A percentile compares a stretch with the other conserved stretches of the same genome.
Conservation (phyloP, 495 filamentous ascomycete species). For the Lophium mytilinum region DNA sequence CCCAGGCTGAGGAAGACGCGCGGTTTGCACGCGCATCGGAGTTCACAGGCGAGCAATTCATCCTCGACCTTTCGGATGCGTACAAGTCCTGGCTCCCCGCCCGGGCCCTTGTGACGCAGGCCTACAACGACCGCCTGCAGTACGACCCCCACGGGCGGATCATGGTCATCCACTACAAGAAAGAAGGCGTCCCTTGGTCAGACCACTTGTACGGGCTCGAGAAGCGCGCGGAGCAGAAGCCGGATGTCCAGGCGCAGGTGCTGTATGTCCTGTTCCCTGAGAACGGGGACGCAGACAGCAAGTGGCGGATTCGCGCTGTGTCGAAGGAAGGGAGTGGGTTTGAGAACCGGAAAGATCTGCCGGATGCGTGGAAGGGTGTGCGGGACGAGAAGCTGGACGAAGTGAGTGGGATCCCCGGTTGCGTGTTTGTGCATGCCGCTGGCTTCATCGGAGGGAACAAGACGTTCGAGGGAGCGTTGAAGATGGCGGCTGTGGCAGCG, state of each 20-base stretch:
- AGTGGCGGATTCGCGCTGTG: constrained; percentile 91
- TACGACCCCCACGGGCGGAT: constrained; percentile 69
- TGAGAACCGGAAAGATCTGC: constrained; percentile 79
- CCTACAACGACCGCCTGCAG: constrained; percentile 56
- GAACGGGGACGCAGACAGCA: constrained; percentile 54
- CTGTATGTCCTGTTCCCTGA: constrained; percentile 96
- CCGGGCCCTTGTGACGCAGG: constrained; percentile 61
- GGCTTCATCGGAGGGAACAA: constrained; percentile 95
- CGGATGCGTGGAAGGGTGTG: constrained; percentile 83
- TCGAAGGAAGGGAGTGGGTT: constrained; percentile 74
- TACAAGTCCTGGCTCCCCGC: constrained; percentile 79
- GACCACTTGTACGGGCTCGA: constrained; percentile 91
- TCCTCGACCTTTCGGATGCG: constrained; percentile 64
- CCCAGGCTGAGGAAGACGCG: constrained; percentile 70
- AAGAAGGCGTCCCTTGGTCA: constrained; percentile 73
- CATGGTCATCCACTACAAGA: constrained; percentile 56
- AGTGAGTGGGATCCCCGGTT: constrained; percentile 62
- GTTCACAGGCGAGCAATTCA: constrained; percentile 81
- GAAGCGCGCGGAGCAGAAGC: constrained; percentile 38
- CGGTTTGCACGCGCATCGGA: constrained; percentile 66
- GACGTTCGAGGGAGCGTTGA: constrained; percentile 78
- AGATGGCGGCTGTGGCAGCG: constrained; percentile 73
- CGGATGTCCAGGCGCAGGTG: constrained; percentile 43
- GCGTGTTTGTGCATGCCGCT: constrained; percentile 86
- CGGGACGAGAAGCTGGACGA: constrained; percentile 75